These are phyloP conservation scores for Balansia obtecta DNA, from an alignment of 2,329 filamentous ascomycete species.

Conservation along the genomic window DNA sequence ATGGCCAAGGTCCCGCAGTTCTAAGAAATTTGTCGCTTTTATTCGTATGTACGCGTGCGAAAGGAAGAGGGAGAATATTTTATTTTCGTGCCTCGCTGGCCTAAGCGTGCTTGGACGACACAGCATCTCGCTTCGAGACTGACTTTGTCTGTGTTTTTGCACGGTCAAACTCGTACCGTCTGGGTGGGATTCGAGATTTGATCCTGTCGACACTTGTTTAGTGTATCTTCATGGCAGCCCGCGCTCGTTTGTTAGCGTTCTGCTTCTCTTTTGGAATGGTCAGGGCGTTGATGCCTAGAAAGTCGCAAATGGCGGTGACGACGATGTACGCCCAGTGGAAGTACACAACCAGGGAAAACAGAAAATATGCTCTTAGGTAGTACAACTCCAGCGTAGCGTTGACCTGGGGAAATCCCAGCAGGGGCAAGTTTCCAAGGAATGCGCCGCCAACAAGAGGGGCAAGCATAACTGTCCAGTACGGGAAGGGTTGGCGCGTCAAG, in stretches of 20 bases:
- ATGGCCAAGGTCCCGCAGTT: too few relatives aligned
- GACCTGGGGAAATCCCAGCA: slow-evolving; percentile 56
- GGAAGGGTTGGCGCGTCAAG: slow-evolving; percentile 84
- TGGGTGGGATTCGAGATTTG: not conserved
- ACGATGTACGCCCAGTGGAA: slow-evolving; percentile 88
- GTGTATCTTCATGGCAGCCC: slow-evolving; percentile 23
- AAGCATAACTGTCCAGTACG: slow-evolving; percentile 90
- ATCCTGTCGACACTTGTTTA: slow-evolving; percentile 8
- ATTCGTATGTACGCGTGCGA: not conserved
- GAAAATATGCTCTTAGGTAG: slow-evolving; percentile 76
- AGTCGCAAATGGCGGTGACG: slow-evolving; percentile 81
- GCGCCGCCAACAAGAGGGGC: slow-evolving; percentile 78
- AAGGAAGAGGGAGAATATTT: not conserved
- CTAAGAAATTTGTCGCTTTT: not conserved
- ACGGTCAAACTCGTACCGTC: not conserved
- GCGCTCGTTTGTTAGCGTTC: slow-evolving; percentile 37
- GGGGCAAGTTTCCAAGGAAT: slow-evolving; percentile 68
- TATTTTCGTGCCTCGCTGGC: too few relatives aligned
- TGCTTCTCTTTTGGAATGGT: slow-evolving; percentile 63
- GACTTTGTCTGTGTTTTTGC: not conserved
- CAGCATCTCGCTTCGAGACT: too few relatives aligned
- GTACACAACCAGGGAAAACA: slow-evolving; percentile 76
- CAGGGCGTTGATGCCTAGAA: slow-evolving; percentile 85
- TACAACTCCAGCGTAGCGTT: slow-evolving; percentile 55
- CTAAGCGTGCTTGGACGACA: too few relatives aligned